Evolutionary conservation across 1,284 basidiomycete genomes (phyloP), one percentile per base, ranked within the genome.

Genomic region (Anthracocystis setariae): DNA sequence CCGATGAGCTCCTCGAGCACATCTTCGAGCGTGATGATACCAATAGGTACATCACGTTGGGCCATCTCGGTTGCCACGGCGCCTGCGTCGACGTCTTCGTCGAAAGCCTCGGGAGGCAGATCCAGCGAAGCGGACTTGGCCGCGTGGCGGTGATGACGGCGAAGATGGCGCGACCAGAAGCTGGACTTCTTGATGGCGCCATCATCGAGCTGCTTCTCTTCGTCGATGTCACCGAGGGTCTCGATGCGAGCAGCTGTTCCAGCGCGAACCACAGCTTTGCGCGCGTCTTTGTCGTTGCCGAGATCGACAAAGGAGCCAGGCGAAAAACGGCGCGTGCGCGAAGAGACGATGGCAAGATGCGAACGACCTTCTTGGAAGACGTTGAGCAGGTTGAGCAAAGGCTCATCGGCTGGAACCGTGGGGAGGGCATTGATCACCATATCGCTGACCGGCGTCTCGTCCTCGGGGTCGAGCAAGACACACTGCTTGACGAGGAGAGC

Each of bases 11-110:
- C 91, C 87, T 95, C 93, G 9, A 95, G 86, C 17, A 95, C 92
- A 73, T 95, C 93, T 83, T 95, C 93, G 3, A 95, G 86, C 1
- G 93, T 95, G 72, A 95, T 94, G 80, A 95, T 93, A 61, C 93
- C 93, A 23, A 95, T 85, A 1, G 92, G 92, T 87, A 65, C 68
- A 32, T 73, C 61, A 8, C 68, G 66, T 50, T 68, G 68, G 23
- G 64, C 64, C 64, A 68, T 62, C 47, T 73, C 58, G 47, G 62
- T 70, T 23, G 66, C 71, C 3, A 74, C 58, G 33, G 59, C 73
- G 39, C 45, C 44, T 18, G 59, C 68, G 18, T 74, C 68, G 37
- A 66, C 53, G 75, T 90, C 88, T 4, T 88, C 54, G 91, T 89
- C 20, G 91, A 92, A 84, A 92, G 92, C 59, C 39, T 73, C 66